A percentile compares a stretch with the other conserved stretches of the same genome.
Conservation (phyloP, 139 green algal species). For the Picochlorum sp. region DNA sequence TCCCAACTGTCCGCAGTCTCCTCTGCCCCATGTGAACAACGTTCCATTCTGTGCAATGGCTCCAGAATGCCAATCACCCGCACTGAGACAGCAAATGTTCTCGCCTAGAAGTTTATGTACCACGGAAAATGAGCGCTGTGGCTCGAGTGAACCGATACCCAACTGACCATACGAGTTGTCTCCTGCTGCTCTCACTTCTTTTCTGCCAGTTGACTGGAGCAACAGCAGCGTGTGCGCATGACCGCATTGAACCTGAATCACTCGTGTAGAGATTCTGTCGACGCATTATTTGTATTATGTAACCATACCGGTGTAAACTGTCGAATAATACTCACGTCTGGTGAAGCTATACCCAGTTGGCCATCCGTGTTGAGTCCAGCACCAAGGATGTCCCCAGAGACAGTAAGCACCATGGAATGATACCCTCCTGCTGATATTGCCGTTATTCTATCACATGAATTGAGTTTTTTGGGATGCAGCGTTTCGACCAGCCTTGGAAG, state of each 20-base stretch:
- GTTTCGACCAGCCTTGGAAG: conserved; percentile 45
- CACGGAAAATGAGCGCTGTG: conserved; percentile 33
- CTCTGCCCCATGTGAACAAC: conserved; percentile 68
- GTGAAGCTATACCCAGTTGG: conserved; percentile 23
- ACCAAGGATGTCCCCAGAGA: conserved; percentile 48
- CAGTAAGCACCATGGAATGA: conserved; percentile 66
- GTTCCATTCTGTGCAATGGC: conserved; percentile 43
- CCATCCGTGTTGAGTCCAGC: conserved; percentile 59
- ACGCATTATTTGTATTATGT: too few species aligned
- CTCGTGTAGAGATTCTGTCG: conserved; percentile 5
- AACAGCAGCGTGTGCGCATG: conserved; percentile 47
- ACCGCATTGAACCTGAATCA: conserved; percentile 55
- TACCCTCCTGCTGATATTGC: conserved; percentile 58
- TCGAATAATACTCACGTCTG: too few species aligned
- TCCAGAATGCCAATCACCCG: conserved; percentile 55
- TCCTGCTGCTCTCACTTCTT: conserved; percentile 47
- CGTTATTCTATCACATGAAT: conserved; percentile 50
- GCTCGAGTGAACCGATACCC: conserved; percentile 42
- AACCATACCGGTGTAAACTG: too few species aligned
- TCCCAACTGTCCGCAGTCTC: conserved; percentile 71
- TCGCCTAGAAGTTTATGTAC: conserved; percentile 23
- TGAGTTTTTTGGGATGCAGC: conserved; percentile 45
- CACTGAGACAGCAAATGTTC: conserved; percentile 39
- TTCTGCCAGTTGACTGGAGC: conserved; percentile 29
- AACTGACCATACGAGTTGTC: conserved; percentile 70